A percentile compares a stretch with the other conserved stretches of the same genome.
phyloP scores from a whole-genome alignment of 257 asterid species.

The Ocimum tenuiflorum region DNA sequence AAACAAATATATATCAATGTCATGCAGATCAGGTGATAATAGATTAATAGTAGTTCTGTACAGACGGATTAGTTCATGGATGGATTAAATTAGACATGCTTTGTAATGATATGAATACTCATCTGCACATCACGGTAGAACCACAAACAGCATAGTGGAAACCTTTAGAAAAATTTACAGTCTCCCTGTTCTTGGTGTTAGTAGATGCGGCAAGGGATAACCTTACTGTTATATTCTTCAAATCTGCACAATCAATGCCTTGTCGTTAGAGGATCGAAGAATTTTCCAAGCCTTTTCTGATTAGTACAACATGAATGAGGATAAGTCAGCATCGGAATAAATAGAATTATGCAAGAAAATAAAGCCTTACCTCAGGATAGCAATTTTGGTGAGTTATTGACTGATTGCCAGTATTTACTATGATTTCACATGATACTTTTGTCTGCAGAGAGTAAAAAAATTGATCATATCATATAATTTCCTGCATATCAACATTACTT shows the following conservation, averaged over 20 bases:
- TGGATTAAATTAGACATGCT: background rate
- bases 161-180: slow-evolving; percentile 17
- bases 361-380: slow-evolving; percentile 36
- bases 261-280: background rate
- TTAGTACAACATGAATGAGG: background rate
- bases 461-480: too few species aligned
- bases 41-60: slow-evolving; percentile 6
- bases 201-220: background rate
- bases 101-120: background rate
- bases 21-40: background rate
- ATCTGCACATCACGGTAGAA: background rate
- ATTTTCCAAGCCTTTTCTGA: background rate
- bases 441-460: slow-evolving; percentile 27
- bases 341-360: background rate
- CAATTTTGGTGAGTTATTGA: slow-evolving; percentile 37
- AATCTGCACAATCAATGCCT: slow-evolving; percentile 11
- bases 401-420: slow-evolving; percentile 35
- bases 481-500: background rate
- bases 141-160: background rate
- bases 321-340: background rate
- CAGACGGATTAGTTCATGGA: background rate
- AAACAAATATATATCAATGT: background rate
- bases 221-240: slow-evolving; percentile 15
- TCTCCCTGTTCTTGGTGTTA: background rate
- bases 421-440: slow-evolving; percentile 34